Evolutionary conservation across 2,329 filamentous ascomycete genomes (phyloP).

Genomic region (Akanthomyces dipterigenus): DNA sequence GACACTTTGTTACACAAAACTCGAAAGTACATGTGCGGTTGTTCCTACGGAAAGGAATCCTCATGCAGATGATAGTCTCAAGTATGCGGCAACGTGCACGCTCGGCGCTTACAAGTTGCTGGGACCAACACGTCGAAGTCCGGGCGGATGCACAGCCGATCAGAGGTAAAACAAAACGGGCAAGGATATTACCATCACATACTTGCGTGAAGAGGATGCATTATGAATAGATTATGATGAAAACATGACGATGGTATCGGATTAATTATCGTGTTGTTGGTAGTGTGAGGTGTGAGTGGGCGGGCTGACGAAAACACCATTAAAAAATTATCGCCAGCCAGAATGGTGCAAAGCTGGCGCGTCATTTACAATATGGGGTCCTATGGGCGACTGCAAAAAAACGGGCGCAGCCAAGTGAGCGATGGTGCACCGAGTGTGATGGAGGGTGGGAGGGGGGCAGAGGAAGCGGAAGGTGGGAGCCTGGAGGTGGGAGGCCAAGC

Average conservation of each 20-base stretch:
- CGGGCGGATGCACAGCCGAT: background rate
- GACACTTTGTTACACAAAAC: background rate
- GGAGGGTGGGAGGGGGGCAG: constrained; percentile 13
- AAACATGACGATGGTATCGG: background rate
- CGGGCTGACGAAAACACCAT: constrained; percentile 6
- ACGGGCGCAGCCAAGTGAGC: constrained; percentile 1
- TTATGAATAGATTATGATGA: background rate
- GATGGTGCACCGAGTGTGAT: constrained; percentile 9
- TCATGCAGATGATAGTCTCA: background rate
- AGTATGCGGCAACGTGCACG: background rate
- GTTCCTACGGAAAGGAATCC: background rate
- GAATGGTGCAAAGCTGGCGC: constrained; percentile 11
- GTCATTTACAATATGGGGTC: background rate
- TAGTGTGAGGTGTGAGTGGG: background rate
- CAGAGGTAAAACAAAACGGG: background rate
- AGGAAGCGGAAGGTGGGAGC: background rate
- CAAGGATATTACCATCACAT: background rate
- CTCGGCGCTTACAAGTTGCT: background rate
- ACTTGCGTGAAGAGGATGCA: background rate
- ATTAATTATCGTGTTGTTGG: background rate
- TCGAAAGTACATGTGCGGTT: too few relatives aligned
- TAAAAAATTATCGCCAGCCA: constrained; percentile 2
- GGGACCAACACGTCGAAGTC: too few relatives aligned
- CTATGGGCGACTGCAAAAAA: background rate
- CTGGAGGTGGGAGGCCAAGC: background rate